These are phyloP conservation scores for Phytophthora megakarya DNA, from an alignment of 352 stramenopile genomes.

Conservation along the genomic window DNA sequence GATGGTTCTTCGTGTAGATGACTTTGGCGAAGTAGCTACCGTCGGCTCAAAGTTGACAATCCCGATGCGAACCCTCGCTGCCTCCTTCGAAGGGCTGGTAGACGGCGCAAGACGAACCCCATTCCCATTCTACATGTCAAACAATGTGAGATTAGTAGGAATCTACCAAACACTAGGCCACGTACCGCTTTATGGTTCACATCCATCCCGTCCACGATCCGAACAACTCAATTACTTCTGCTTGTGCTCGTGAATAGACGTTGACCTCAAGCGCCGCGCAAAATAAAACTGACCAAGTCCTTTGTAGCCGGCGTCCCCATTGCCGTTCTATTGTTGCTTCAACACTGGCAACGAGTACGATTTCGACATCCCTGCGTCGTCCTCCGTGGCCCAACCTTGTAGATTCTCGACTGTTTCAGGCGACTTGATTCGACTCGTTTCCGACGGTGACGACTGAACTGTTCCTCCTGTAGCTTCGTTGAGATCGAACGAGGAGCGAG, in stretches of 20 bases:
- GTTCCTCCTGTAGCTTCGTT: constrained; percentile 15
- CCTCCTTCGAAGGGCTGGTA: constrained; percentile 60
- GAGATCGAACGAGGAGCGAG: constrained; percentile 31
- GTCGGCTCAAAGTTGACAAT: constrained; percentile 70
- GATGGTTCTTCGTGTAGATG: constrained; percentile 32
- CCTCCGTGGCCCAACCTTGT: constrained; percentile 47
- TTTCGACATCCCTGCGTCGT: constrained; percentile 44
- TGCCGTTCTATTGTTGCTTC: constrained; percentile 43
- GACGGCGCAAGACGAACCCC: constrained; percentile 50
- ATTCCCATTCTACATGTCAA: constrained; percentile 20
- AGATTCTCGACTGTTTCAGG: constrained; percentile 33
- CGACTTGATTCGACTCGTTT: constrained; percentile 20
- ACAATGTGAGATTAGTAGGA: constrained; percentile 5
- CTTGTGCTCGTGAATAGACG: constrained; percentile 29
- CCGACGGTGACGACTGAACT: constrained; percentile 7
- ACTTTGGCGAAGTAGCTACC: constrained; percentile 29
- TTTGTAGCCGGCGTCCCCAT: background rate
- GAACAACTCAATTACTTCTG: background rate
- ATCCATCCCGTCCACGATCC: background rate
- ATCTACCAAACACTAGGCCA: background rate
- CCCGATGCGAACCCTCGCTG: constrained; percentile 34
- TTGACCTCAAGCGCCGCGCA: constrained; percentile 18
- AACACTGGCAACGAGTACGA: constrained; percentile 58
- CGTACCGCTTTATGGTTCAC: constrained; percentile 18
- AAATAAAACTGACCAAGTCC: constrained; percentile 24